A percentile compares a stretch with the other conserved stretches of the same genome.
Evolutionary conservation across 306 rosid genomes (phyloP).

Genomic region (Pyrus bretschneideri): DNA sequence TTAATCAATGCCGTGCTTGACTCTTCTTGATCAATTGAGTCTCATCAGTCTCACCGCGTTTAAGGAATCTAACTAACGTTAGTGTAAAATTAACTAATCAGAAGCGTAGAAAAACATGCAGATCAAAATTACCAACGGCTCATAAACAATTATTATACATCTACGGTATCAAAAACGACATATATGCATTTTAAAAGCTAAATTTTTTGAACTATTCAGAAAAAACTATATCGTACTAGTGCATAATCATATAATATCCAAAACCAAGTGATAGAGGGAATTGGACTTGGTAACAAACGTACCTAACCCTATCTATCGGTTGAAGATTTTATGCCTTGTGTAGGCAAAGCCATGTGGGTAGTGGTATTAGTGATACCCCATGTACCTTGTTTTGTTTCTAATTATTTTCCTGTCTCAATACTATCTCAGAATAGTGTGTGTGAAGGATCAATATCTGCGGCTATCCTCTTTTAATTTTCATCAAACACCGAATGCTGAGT

Average conservation of each 20-base stretch:
- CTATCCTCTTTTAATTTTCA: not conserved
- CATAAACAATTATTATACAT: no score
- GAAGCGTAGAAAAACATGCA: not conserved
- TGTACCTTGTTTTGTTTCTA: not conserved
- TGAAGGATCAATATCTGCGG: not conserved
- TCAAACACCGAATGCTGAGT: not conserved
- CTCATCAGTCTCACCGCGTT: not conserved
- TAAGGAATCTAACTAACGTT: not conserved
- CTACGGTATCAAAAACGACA: not conserved
- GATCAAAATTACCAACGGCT: not conserved
- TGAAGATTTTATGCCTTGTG: slow-evolving; percentile 21
- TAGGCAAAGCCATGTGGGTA: slow-evolving; percentile 44
- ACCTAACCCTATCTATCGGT: slow-evolving; percentile 43
- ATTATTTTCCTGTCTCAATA: not conserved
- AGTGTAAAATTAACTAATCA: not conserved
- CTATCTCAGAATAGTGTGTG: not conserved
- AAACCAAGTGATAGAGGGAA: not conserved
- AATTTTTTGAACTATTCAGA: not conserved
- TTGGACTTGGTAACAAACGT: slow-evolving; percentile 60
- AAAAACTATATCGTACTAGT: no score
- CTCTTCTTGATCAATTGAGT: not conserved
- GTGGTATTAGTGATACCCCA: slow-evolving; percentile 14
- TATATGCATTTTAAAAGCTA: not conserved
- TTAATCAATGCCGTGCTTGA: slow-evolving; percentile 1
- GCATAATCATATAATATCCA: not conserved